phyloP scores from a whole-genome alignment of 331 rosid species.

The Rosa hybrid region DNA sequence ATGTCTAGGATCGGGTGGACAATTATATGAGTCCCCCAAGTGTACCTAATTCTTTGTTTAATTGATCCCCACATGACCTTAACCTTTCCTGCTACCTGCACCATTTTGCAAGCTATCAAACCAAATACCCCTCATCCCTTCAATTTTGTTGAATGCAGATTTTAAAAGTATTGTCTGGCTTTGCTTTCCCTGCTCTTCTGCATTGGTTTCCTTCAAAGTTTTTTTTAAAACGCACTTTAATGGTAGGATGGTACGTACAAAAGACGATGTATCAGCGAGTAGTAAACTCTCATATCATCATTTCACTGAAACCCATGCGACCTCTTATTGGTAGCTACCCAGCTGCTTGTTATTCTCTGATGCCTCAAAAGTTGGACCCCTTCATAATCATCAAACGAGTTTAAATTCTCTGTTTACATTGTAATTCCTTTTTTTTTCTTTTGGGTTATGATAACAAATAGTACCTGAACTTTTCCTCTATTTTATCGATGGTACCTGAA shows the following conservation, averaged over 20 bases:
- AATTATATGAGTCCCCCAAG: conserved; percentile 51
- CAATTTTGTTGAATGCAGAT: neutral
- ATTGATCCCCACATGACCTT: conserved; percentile 45
- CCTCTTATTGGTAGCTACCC: conserved; percentile 4
- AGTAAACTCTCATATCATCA: conserved; percentile 4
- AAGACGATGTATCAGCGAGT: conserved; percentile 37
- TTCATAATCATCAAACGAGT: neutral
- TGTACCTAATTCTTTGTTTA: conserved; percentile 53
- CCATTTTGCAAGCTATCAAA: conserved; percentile 48
- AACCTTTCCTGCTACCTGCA: conserved; percentile 20
- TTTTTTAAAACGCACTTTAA: conserved; percentile 42
- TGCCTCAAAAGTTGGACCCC: conserved; percentile 9
- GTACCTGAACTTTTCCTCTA: too few species aligned
- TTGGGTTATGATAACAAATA: too few species aligned
- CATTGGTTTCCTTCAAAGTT: conserved; percentile 23
- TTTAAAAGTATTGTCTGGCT: neutral
- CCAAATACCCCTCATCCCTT: neutral
- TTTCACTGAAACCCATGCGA: conserved; percentile 64
- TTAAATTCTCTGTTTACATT: neutral
- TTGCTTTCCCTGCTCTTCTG: conserved; percentile 10
- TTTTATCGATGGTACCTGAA: too few species aligned
- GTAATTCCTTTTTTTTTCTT: neutral
- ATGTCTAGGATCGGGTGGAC: conserved; percentile 78
- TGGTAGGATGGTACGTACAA: conserved; percentile 42
- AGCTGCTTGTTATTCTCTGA: conserved; percentile 26